Conservation (phyloP, 129 eudicot species). For the Silybum marianum region DNA sequence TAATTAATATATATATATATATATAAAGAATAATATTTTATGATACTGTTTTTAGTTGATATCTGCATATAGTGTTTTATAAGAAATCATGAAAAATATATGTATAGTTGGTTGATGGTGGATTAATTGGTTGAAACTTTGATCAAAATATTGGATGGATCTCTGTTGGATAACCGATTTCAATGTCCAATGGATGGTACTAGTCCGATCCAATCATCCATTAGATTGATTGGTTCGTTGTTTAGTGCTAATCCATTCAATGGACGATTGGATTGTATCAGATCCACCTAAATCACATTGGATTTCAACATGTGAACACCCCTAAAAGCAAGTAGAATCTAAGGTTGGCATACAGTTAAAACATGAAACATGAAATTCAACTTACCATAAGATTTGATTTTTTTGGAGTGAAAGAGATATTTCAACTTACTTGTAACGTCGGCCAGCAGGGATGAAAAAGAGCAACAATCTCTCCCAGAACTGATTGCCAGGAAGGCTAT, state of each 20-base stretch:
- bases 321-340: neutral
- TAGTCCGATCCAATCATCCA: neutral
- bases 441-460: constrained; percentile 58
- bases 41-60: too few relatives aligned
- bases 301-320: too few relatives aligned
- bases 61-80: neutral
- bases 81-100: neutral
- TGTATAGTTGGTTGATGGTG: neutral
- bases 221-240: neutral
- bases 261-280: neutral
- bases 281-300: neutral
- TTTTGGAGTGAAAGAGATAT: neutral
- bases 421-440: constrained; percentile 62
- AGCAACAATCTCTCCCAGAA: constrained; percentile 74
- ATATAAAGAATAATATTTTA: too few relatives aligned
- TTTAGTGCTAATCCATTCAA: neutral
- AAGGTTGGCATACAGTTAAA: too few relatives aligned
- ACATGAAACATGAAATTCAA: neutral
- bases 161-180: neutral
- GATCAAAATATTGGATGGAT: neutral
- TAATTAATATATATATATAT: too few relatives aligned
- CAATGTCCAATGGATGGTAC: neutral
- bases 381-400: neutral
- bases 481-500: constrained; percentile 83
- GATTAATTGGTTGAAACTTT: neutral